Conservation (phyloP, 768 basidiomycete genomes). For the Macrocybe gigantea region DNA sequence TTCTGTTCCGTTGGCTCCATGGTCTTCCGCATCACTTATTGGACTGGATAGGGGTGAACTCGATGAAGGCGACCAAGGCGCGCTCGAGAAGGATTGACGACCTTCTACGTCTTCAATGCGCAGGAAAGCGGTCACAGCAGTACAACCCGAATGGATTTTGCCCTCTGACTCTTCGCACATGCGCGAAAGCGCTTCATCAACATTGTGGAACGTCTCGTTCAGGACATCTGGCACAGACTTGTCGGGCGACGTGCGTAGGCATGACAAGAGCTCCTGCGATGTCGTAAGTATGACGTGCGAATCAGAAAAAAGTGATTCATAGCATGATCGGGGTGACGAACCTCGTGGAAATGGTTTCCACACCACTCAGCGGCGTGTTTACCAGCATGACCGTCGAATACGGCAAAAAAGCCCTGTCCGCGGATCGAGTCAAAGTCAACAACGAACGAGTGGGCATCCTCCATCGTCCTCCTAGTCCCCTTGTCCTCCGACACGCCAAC, state of each 20-base stretch:
- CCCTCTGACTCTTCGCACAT: constrained; percentile 85
- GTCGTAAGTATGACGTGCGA: background rate
- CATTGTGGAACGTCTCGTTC: constrained; percentile 91
- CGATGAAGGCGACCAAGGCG: constrained; percentile 22
- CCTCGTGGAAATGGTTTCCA: constrained; percentile 92
- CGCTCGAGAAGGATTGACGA: constrained; percentile 57
- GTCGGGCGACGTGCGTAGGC: constrained; percentile 54
- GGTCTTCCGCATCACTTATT: constrained; percentile 22
- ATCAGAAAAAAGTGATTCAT: background rate
- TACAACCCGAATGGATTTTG: constrained; percentile 95
- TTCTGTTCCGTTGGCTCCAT: background rate
- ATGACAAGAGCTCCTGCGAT: constrained; percentile 49
- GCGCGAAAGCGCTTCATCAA: constrained; percentile 76
- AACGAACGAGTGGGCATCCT: constrained; percentile 94
- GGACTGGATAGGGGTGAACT: constrained; percentile 29
- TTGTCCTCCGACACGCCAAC: constrained; percentile 82
- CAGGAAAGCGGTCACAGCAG: constrained; percentile 93
- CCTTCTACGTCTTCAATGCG: constrained; percentile 83
- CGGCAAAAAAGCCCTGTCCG: constrained; percentile 97
- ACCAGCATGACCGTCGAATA: constrained; percentile 98
- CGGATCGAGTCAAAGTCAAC: constrained; percentile 88
- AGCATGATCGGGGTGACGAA: constrained; percentile 21
- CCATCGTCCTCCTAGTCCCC: constrained; percentile 90
- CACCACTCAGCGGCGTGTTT: constrained; percentile 99
- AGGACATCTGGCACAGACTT: constrained; percentile 78